These are phyloP conservation scores for Colletotrichum sp. DNA, from an alignment of 2,329 filamentous ascomycete genomes.

Conservation along the genomic window DNA sequence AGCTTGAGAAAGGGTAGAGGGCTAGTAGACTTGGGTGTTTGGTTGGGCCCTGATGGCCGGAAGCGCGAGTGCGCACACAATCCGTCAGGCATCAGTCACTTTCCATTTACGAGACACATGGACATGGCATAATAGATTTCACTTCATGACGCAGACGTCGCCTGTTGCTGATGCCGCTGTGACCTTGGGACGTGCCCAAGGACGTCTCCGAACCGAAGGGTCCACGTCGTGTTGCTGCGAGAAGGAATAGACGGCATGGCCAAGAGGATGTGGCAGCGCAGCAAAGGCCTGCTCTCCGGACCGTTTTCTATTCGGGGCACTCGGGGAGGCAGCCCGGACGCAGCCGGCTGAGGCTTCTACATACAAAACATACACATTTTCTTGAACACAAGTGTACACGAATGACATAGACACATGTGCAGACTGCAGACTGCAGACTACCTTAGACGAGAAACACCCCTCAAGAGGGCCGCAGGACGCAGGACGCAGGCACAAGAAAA, in stretches of 20 bases:
- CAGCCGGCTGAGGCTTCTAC: neutral
- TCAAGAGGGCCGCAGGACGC: neutral
- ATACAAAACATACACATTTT: neutral
- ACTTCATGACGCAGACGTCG: neutral
- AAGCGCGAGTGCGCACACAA: neutral
- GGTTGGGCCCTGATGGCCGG: neutral
- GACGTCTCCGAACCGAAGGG: neutral
- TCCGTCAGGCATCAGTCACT: neutral
- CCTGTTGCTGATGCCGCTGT: neutral
- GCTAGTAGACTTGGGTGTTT: neutral
- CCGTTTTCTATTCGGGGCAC: neutral
- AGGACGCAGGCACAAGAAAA: neutral
- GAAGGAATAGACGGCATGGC: neutral
- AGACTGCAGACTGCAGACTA: neutral
- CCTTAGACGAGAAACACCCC: neutral
- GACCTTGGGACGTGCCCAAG: neutral
- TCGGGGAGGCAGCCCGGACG: neutral
- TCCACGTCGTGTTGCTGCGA: neutral
- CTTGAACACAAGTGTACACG: neutral
- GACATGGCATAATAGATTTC: neutral
- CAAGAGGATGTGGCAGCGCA: neutral
- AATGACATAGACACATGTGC: neutral
- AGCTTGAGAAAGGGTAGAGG: neutral
- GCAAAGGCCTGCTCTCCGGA: neutral
- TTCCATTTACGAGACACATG: conserved; percentile 1